A percentile compares a stretch with the other conserved stretches of the same genome.
Evolutionary conservation across 2,329 filamentous ascomycete species (phyloP).

Genomic region (Colletotrichum lupini): DNA sequence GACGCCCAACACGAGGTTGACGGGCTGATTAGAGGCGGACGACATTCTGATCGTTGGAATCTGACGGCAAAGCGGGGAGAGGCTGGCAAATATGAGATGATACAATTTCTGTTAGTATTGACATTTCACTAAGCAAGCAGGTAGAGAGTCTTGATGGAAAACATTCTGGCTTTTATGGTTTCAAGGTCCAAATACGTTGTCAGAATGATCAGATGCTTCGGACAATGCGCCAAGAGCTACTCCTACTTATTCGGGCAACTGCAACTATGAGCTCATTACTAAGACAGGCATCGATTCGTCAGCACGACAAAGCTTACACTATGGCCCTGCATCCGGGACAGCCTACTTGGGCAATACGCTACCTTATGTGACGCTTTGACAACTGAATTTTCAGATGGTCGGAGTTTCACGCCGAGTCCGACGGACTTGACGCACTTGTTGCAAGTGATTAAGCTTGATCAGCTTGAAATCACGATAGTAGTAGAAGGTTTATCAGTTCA

Average conservation of each 20-base stretch:
- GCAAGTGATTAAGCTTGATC: not conserved
- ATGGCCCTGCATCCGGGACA: not conserved
- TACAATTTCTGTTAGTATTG: not conserved
- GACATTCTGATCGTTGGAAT: not conserved
- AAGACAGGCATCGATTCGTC: not conserved
- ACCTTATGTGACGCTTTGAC: not conserved
- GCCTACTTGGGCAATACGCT: not conserved
- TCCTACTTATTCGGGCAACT: not conserved
- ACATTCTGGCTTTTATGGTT: not conserved
- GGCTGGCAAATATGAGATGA: not conserved
- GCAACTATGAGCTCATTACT: not conserved
- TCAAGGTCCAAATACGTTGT: not conserved
- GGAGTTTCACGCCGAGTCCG: not conserved
- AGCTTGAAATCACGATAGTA: not conserved
- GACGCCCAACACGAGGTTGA: not conserved
- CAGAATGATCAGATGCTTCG: not conserved
- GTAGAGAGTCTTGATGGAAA: not conserved
- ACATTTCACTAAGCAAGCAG: no score
- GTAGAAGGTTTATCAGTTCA: not conserved
- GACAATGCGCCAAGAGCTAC: not conserved
- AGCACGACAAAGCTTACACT: not conserved
- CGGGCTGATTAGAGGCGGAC: not conserved
- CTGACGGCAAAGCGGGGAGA: not conserved
- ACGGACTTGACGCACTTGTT: not conserved
- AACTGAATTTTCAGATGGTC: not conserved